These are phyloP conservation scores for Cyclostephanos tholiformis DNA, from an alignment of 108 stramenopile genomes.

Conservation along the genomic window DNA sequence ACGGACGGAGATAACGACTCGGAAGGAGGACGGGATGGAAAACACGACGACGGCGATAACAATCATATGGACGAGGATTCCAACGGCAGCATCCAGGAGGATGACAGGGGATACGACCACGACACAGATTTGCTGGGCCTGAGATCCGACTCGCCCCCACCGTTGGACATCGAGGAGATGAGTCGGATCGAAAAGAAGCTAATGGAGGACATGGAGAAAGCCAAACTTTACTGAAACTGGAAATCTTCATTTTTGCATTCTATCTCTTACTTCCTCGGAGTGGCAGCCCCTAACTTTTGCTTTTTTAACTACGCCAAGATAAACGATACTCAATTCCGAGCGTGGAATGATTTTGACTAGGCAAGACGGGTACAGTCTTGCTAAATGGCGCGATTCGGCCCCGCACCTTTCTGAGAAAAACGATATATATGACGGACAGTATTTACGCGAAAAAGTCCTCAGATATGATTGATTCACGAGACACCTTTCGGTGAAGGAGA, in stretches of 20 bases:
- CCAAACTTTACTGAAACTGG: slow-evolving; percentile 28
- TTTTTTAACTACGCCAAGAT: too few relatives aligned
- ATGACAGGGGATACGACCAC: slow-evolving; percentile 49
- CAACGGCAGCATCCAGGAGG: slow-evolving; percentile 14
- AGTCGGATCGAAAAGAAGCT: slow-evolving; percentile 40
- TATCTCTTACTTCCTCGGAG: neutral
- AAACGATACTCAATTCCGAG: too few relatives aligned
- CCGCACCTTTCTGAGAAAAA: neutral
- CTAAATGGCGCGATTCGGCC: neutral
- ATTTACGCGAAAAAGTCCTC: slow-evolving; percentile 43
- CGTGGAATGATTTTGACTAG: too few relatives aligned
- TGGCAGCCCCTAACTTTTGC: too few relatives aligned
- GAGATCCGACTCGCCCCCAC: slow-evolving; percentile 48
- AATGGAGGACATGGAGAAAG: slow-evolving; percentile 44
- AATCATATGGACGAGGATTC: neutral
- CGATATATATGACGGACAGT: neutral
- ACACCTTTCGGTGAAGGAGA: slow-evolving; percentile 15
- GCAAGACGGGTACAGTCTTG: too few relatives aligned
- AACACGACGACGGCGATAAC: slow-evolving; percentile 9
- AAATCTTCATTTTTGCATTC: too few relatives aligned
- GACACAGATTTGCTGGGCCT: slow-evolving; percentile 47
- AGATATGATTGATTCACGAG: slow-evolving; percentile 21
- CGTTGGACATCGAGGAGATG: slow-evolving; percentile 47
- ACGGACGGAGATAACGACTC: neutral
- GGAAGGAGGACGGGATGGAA: neutral